A percentile compares a stretch with the other conserved stretches of the same genome.
phyloP scores from a whole-genome alignment of 2,329 filamentous ascomycete species.

The Drechslerella coelobrocha region DNA sequence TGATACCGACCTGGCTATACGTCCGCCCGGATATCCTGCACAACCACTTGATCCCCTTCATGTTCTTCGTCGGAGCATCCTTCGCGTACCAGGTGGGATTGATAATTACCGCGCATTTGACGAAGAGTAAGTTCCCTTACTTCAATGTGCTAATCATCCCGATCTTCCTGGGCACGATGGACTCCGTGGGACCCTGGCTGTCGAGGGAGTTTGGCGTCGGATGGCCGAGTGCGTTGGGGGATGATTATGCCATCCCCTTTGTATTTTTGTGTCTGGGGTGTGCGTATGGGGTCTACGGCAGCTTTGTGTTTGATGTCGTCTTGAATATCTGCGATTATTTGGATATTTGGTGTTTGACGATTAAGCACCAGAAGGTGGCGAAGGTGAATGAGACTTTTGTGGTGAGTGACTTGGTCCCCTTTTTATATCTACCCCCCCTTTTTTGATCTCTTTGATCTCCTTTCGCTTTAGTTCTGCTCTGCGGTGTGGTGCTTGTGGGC shows the following conservation, averaged over 20 bases:
- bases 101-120: slow-evolving; percentile 93
- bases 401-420: slow-evolving; percentile 42
- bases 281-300: slow-evolving; percentile 89
- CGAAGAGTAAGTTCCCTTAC: slow-evolving; percentile 86
- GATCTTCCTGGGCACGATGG: slow-evolving; percentile 76
- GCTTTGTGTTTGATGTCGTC: slow-evolving; percentile 96
- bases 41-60: slow-evolving; percentile 85
- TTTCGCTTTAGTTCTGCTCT: not conserved
- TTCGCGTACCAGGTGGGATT: slow-evolving; percentile 95
- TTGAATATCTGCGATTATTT: slow-evolving; percentile 97
- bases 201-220: slow-evolving; percentile 65
- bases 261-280: slow-evolving; percentile 86
- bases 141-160: slow-evolving; percentile 83
- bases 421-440: too few relatives aligned
- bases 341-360: slow-evolving; percentile 97
- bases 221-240: slow-evolving; percentile 78
- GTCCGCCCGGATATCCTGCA: slow-evolving; percentile 84
- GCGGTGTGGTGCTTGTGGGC: not conserved
- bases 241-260: slow-evolving; percentile 85
- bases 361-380: slow-evolving; percentile 71
- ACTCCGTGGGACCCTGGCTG: slow-evolving; percentile 76
- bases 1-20: slow-evolving; percentile 79
- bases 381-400: slow-evolving; percentile 45
- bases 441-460: too few relatives aligned
- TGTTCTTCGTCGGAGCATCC: slow-evolving; percentile 83